These are phyloP conservation scores for Lachnellula cervina DNA, from an alignment of 2,329 filamentous ascomycete species.

Conservation along the genomic window DNA sequence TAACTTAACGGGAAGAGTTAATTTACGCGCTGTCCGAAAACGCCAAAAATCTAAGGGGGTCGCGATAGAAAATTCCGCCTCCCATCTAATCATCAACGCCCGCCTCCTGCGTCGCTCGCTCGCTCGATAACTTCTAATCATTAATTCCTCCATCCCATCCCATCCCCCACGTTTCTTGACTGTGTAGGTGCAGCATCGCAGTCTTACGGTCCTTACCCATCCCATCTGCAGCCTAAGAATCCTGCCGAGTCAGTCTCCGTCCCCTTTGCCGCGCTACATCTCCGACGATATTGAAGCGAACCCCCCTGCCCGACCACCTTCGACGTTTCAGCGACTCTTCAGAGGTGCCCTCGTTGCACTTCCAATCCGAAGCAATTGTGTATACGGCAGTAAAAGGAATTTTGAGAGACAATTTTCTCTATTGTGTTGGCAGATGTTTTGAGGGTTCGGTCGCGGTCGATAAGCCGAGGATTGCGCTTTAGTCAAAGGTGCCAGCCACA, in stretches of 20 bases:
- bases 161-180: background rate
- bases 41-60: background rate
- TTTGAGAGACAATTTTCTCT: constrained; percentile 4
- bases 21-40: constrained; percentile 5
- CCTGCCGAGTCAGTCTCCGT: background rate
- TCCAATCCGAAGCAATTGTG: constrained; percentile 14
- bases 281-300: constrained; percentile 7
- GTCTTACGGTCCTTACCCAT: constrained; percentile 21
- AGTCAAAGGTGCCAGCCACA: constrained; percentile 13
- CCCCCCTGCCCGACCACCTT: constrained; percentile 15
- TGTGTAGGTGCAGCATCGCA: constrained; percentile 13
- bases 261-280: background rate
- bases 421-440: constrained; percentile 10
- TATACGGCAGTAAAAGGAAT: background rate
- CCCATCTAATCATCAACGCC: background rate
- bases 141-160: background rate
- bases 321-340: constrained; percentile 13
- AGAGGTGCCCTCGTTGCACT: constrained; percentile 3
- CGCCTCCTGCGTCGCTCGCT: background rate
- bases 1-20: background rate
- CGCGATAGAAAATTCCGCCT: constrained; percentile 1
- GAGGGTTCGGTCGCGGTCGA: constrained; percentile 12
- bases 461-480: constrained; percentile 12
- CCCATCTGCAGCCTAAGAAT: constrained; percentile 2
- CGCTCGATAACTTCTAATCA: background rate